Evolutionary conservation across 75 land plant species (phyloP).

Genomic region (Ceratopteris richardii): DNA sequence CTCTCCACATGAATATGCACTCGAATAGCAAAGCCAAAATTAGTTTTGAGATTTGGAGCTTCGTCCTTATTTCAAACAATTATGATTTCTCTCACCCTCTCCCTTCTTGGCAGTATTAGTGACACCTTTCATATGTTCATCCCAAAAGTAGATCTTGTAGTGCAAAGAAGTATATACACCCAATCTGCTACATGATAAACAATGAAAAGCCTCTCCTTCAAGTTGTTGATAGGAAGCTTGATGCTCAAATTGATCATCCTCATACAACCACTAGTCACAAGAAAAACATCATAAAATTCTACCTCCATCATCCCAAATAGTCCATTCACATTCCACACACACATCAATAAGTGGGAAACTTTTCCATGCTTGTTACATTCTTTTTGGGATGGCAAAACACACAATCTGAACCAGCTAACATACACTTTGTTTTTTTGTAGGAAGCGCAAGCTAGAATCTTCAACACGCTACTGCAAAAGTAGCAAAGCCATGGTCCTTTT

Average conservation of each 20-base stretch:
- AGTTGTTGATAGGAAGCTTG: conserved; percentile 42
- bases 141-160: conserved; percentile 44
- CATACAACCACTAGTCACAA: conserved; percentile 38
- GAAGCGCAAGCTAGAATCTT: too few relatives aligned
- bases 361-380: conserved; percentile 23
- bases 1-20: conserved; percentile 23
- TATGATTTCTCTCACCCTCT: conserved; percentile 34
- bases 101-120: conserved; percentile 29
- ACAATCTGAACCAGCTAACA: too few relatives aligned
- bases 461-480: too few relatives aligned
- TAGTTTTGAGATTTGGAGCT: conserved; percentile 18
- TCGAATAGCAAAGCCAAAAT: conserved; percentile 27
- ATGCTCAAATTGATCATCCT: conserved; percentile 45
- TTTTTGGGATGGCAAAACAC: conserved; percentile 32
- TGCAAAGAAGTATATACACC: conserved; percentile 35
- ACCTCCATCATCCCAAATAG: conserved; percentile 35
- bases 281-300: conserved; percentile 39
- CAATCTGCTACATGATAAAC: conserved; percentile 30
- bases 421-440: too few relatives aligned
- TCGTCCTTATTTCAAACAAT: conserved; percentile 29
- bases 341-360: conserved; percentile 32
- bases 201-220: conserved; percentile 39
- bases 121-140: conserved; percentile 40
- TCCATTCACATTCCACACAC: conserved; percentile 34
- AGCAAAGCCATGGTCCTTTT: too few relatives aligned